A percentile compares a stretch with the other conserved stretches of the same genome.
Evolutionary conservation across 495 filamentous ascomycete genomes (phyloP).

Genomic region (Xylaria cubensis): DNA sequence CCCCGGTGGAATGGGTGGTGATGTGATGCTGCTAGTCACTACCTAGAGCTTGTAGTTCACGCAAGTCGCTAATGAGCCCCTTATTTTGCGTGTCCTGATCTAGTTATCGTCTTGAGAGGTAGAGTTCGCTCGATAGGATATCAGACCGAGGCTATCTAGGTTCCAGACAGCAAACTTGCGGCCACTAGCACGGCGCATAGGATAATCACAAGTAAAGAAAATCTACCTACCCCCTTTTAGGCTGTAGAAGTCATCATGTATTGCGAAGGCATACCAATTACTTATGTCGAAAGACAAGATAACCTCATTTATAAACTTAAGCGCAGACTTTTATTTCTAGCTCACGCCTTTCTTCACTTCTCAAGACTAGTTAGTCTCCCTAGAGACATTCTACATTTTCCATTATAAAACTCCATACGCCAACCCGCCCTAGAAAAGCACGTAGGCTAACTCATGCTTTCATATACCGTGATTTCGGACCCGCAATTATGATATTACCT

Average conservation of each 20-base stretch:
- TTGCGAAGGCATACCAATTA: background rate
- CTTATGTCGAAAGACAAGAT: background rate
- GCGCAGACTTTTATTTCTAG: background rate
- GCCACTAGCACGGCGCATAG: background rate
- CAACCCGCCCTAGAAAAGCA: background rate
- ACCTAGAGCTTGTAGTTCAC: background rate
- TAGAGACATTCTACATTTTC: constrained; percentile 22
- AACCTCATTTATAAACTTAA: background rate
- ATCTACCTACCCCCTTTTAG: background rate
- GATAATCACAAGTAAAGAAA: background rate
- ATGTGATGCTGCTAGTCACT: constrained; percentile 19
- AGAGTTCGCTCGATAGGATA: background rate
- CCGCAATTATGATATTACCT: constrained; percentile 18
- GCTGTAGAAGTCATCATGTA: background rate
- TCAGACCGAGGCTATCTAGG: background rate
- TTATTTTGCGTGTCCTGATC: background rate
- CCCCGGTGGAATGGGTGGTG: constrained; percentile 66
- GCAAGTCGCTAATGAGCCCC: background rate
- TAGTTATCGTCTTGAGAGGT: too few species aligned
- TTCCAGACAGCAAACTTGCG: background rate
- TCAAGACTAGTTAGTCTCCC: background rate
- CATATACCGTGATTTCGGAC: constrained; percentile 21
- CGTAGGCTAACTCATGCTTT: constrained; percentile 15
- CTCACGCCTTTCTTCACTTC: background rate
- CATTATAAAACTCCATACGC: constrained; percentile 26